phyloP scores from a whole-genome alignment of 2,329 filamentous ascomycete species.

The Venturiaceae sp. region DNA sequence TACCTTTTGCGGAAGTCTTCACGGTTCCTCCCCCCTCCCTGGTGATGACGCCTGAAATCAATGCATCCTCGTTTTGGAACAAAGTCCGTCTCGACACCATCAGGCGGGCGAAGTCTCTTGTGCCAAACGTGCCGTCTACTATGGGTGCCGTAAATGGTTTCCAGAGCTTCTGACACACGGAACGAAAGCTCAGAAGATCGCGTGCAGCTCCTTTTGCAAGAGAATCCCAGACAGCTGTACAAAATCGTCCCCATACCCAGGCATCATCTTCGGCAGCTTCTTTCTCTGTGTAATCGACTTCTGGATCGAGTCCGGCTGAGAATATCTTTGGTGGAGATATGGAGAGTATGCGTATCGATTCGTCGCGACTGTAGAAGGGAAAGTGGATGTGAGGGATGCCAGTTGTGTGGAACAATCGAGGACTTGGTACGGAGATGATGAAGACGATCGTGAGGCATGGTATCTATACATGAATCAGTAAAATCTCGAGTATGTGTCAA shows the following conservation, averaged over 20 bases:
- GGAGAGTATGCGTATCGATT: slow-evolving; percentile 71
- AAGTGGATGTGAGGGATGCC: slow-evolving; percentile 73
- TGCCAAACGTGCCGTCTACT: slow-evolving; percentile 58
- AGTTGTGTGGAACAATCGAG: slow-evolving; percentile 58
- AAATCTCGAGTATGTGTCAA: background rate
- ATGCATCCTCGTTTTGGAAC: slow-evolving; percentile 62
- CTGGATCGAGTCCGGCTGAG: slow-evolving; percentile 32
- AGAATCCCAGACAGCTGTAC: slow-evolving; percentile 77
- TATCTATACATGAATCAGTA: slow-evolving; percentile 45
- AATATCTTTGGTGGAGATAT: slow-evolving; percentile 40
- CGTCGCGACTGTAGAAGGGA: slow-evolving; percentile 69
- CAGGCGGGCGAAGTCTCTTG: slow-evolving; percentile 76
- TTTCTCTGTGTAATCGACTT: slow-evolving; percentile 36
- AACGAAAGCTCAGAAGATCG: slow-evolving; percentile 63
- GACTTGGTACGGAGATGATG: slow-evolving; percentile 62
- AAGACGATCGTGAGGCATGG: slow-evolving; percentile 68
- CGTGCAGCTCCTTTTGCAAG: slow-evolving; percentile 71
- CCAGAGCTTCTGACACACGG: slow-evolving; percentile 70
- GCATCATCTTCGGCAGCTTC: slow-evolving; percentile 46
- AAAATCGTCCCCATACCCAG: slow-evolving; percentile 73
- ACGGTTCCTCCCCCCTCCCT: background rate
- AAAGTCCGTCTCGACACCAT: slow-evolving; percentile 60
- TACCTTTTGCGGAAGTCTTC: background rate
- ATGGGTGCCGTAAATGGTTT: slow-evolving; percentile 74
- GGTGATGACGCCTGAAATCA: slow-evolving; percentile 45